A percentile compares a stretch with the other conserved stretches of the same genome.
Evolutionary conservation across 1,284 basidiomycete species (phyloP).

Genomic region (Wallemia hederae): DNA sequence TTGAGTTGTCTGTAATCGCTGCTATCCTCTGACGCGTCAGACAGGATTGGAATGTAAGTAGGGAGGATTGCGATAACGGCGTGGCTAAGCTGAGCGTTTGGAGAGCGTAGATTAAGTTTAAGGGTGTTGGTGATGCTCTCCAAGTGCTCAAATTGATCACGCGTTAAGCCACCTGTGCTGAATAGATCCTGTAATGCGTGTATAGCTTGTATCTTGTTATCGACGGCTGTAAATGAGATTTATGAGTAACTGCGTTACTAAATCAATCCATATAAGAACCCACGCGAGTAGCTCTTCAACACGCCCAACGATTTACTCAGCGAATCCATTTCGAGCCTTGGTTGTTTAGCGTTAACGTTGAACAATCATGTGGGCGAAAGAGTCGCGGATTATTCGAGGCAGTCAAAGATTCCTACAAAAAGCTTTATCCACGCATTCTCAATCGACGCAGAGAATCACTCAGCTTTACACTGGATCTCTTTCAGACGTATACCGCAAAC

Average conservation of each 20-base stretch:
- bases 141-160: conserved; percentile 29
- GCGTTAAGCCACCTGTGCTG: neutral
- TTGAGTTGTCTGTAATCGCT: conserved; percentile 31
- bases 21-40: conserved; percentile 11
- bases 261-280: too few species aligned
- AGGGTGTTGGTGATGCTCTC: conserved; percentile 35
- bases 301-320: neutral
- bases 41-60: conserved; percentile 7
- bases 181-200: conserved; percentile 40
- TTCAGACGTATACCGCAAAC: conserved; percentile 33
- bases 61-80: conserved; percentile 13
- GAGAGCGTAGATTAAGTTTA: conserved; percentile 40
- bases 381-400: too few species aligned
- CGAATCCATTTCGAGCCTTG: neutral
- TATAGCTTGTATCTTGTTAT: conserved; percentile 44
- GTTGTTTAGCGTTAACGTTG: neutral
- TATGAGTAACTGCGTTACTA: neutral
- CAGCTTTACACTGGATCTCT: conserved; percentile 28
- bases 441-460: neutral
- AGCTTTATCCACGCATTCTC: neutral
- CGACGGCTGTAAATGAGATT: conserved; percentile 24
- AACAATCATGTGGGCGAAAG: too few species aligned
- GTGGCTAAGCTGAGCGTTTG: conserved; percentile 37
- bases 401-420: too few species aligned
- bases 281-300: neutral